Evolutionary conservation across 768 basidiomycete genomes (phyloP).

Genomic region (Coprinopsis sp.): DNA sequence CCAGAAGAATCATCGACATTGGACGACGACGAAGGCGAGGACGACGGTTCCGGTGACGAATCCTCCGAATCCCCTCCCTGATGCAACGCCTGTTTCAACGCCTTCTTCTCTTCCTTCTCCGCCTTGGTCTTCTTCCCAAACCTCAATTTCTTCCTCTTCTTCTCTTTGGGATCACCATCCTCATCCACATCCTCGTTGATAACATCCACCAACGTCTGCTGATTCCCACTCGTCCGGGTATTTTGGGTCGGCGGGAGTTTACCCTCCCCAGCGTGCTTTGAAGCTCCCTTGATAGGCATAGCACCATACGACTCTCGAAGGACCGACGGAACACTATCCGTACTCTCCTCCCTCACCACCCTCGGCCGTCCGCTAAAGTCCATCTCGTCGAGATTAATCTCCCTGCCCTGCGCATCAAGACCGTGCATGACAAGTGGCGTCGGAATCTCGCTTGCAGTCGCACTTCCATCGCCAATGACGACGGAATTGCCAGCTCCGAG

Average conservation of each 20-base stretch:
- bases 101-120: no score
- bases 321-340: no score
- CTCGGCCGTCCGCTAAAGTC: constrained; percentile 55
- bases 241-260: no score
- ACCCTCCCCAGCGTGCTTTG: no score
- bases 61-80: no score
- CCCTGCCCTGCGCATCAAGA: constrained; percentile 35
- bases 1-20: neutral
- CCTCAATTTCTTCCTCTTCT: constrained; percentile 18
- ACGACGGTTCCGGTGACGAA: constrained; percentile 17
- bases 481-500: no score
- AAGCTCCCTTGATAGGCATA: no score
- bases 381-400: constrained; percentile 37
- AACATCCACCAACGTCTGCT: constrained; percentile 37
- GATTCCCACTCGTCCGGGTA: constrained; percentile 48
- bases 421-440: constrained; percentile 43
- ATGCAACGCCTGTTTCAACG: no score
- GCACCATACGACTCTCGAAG: no score
- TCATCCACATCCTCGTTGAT: constrained; percentile 17
- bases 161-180: constrained; percentile 17
- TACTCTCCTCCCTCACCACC: constrained; percentile 9
- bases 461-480: no score
- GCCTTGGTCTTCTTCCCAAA: constrained; percentile 13
- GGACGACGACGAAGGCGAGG: constrained; percentile 12
- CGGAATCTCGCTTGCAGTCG: constrained; percentile 23